Percentiles rank a stretch among this genome's conserved stretches.
Conservation (phyloP, 441 rosid species). For the Macaranga tanarius region DNA sequence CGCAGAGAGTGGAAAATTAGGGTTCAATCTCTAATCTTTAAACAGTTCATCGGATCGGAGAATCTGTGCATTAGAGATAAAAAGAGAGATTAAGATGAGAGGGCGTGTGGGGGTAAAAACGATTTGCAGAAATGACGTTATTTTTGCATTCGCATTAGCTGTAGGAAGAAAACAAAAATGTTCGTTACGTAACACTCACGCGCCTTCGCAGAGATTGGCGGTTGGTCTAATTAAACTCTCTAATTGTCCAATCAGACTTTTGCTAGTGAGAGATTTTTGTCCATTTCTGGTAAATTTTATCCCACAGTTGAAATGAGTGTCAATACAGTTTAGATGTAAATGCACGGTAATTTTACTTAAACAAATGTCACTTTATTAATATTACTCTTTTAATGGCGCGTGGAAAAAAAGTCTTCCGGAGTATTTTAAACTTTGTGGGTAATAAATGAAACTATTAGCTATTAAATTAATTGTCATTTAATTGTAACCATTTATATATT, state of each 20-base stretch:
- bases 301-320: too few species aligned
- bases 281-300: too few species aligned
- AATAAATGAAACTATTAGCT: too few species aligned
- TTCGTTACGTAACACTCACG: slow-evolving; percentile 8
- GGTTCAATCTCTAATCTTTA: slow-evolving; percentile 37
- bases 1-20: slow-evolving; percentile 12
- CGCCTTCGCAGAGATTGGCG: background rate
- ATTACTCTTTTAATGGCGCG: background rate
- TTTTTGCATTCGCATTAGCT: slow-evolving; percentile 1
- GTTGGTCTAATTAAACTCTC: too few species aligned
- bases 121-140: slow-evolving; percentile 15
- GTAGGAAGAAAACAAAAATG: background rate
- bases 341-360: too few species aligned
- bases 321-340: too few species aligned
- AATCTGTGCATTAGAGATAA: slow-evolving; percentile 14
- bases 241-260: too few species aligned
- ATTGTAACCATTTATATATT: too few species aligned
- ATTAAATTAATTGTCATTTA: too few species aligned
- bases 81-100: slow-evolving; percentile 7
- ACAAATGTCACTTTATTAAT: too few species aligned
- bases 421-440: too few species aligned
- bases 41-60: slow-evolving; percentile 26
- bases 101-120: background rate
- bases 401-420: background rate
- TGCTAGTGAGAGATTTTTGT: too few species aligned